phyloP scores from a whole-genome alignment of 805 yeast genomes.

The Yarrowia osloensis region DNA sequence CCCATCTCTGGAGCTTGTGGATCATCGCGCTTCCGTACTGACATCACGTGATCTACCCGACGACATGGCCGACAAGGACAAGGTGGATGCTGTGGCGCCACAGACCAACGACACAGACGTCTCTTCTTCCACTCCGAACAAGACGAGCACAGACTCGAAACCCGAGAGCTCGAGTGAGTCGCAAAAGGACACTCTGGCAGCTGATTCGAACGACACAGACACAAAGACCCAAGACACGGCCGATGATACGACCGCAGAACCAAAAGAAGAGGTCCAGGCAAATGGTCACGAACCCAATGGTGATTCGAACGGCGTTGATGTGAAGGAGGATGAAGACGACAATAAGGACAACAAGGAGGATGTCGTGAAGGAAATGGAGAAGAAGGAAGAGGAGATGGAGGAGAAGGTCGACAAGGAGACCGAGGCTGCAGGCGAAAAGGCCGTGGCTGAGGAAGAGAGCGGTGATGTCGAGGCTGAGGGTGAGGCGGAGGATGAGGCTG shows the following conservation, averaged over 20 bases:
- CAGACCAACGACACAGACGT: background rate
- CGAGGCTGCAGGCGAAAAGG: background rate
- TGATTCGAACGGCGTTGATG: background rate
- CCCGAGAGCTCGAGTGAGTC: background rate
- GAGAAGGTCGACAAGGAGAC: background rate
- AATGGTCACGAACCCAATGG: background rate
- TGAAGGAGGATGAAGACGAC: background rate
- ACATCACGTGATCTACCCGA: background rate
- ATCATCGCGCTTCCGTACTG: background rate
- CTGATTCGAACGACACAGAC: background rate
- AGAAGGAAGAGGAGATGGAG: background rate
- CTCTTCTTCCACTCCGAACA: background rate
- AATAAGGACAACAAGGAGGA: background rate
- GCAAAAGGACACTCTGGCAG: background rate
- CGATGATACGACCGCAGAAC: background rate
- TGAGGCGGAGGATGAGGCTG: background rate
- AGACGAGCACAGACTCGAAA: background rate
- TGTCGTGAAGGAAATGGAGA: background rate
- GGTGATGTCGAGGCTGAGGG: background rate
- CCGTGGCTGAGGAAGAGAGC: background rate
- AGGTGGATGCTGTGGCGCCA: background rate
- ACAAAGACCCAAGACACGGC: background rate
- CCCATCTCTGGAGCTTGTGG: background rate
- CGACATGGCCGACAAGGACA: constrained; percentile 24
- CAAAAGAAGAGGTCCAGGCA: background rate